Conservation (phyloP, 306 rosid species). For the Citrullus mucosospermus region DNA sequence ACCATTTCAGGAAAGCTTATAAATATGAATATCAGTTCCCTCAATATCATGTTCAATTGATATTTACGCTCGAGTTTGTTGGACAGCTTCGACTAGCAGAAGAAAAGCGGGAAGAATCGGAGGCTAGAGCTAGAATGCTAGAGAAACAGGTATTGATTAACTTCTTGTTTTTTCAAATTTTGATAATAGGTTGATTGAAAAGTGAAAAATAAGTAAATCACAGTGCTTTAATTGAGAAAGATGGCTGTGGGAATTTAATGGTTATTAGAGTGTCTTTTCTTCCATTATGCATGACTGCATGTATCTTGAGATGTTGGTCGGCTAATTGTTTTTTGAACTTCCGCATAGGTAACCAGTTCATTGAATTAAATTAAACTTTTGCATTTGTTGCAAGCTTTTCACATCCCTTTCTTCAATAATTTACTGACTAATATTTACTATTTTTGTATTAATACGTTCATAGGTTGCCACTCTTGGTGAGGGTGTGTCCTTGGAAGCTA, state of each 20-base stretch:
- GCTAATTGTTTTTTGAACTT: not conserved
- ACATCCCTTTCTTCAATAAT: not conserved
- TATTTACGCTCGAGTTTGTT: slow-evolving; percentile 17
- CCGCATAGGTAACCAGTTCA: not conserved
- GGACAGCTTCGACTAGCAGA: slow-evolving; percentile 72
- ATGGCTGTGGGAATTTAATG: not conserved
- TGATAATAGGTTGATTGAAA: not conserved
- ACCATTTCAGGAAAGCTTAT: not conserved
- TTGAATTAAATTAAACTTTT: not conserved
- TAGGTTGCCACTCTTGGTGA: slow-evolving; percentile 95
- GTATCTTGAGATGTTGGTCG: not conserved
- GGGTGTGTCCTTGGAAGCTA: slow-evolving; percentile 94
- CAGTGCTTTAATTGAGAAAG: not conserved
- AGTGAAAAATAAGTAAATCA: not conserved
- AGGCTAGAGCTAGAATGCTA: slow-evolving; percentile 79
- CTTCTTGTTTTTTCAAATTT: not conserved
- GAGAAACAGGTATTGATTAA: slow-evolving; percentile 66
- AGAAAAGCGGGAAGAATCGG: slow-evolving; percentile 71
- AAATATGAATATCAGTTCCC: not conserved
- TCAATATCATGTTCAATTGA: slow-evolving; percentile 6
- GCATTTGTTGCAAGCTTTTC: not conserved
- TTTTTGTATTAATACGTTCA: slow-evolving; percentile 1
- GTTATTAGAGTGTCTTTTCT: not conserved
- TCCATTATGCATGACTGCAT: not conserved
- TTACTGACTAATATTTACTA: not conserved